These are phyloP conservation scores for Solanum pinnatisectum DNA, from an alignment of 257 asterid genomes.

Conservation along the genomic window DNA sequence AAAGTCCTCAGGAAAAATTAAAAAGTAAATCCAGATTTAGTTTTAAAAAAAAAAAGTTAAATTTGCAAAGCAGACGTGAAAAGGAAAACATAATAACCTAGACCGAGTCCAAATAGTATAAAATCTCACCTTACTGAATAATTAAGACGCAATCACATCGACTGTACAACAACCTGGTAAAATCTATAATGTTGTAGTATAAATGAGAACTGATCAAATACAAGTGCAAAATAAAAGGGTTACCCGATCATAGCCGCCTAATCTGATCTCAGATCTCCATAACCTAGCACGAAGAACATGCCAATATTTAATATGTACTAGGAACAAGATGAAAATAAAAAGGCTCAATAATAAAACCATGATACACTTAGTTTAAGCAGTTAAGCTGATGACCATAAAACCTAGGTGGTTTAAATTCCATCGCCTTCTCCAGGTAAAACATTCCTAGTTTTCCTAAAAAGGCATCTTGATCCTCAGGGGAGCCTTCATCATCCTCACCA, in stretches of 20 bases:
- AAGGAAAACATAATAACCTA: not conserved
- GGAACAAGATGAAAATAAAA: not conserved
- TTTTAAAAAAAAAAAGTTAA: not conserved
- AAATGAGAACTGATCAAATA: not conserved
- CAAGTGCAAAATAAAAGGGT: not conserved
- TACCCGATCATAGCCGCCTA: constrained; percentile 97
- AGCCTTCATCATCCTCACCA: constrained; percentile 55
- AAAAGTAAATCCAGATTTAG: not conserved
- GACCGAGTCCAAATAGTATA: too few relatives aligned
- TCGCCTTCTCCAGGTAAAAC: constrained; percentile 47
- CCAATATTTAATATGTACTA: not conserved
- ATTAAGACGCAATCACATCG: not conserved
- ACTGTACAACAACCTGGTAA: not conserved
- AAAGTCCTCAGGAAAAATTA: not conserved
- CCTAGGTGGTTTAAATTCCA: constrained; percentile 75
- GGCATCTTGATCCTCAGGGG: constrained; percentile 64
- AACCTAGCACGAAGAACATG: constrained; percentile 35
- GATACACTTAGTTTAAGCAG: constrained; percentile 51
- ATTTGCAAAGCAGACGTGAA: not conserved
- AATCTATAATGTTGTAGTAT: too few relatives aligned
- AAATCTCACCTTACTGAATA: not conserved
- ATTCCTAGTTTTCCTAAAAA: constrained; percentile 61
- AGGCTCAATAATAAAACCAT: not conserved
- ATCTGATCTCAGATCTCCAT: constrained; percentile 71
- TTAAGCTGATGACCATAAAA: constrained; percentile 79